Conservation (phyloP, 1,139 yeast species). For the Yamadazyma diospyri region DNA sequence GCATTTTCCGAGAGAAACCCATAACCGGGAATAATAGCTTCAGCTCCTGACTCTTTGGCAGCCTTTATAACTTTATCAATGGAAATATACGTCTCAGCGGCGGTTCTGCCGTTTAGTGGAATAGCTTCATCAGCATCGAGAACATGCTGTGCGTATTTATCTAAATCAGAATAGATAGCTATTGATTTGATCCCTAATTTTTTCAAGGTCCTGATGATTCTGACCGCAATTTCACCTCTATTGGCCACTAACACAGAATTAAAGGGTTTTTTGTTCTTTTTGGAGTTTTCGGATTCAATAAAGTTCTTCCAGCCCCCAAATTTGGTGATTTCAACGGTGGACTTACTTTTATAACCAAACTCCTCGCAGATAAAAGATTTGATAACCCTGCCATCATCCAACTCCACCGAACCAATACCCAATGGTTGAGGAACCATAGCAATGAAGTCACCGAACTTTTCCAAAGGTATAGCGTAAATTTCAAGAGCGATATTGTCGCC, state of each 20-base stretch:
- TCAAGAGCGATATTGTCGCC: conserved; percentile 72
- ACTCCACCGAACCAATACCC: conserved; percentile 90
- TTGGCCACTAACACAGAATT: conserved; percentile 87
- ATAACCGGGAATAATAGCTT: conserved; percentile 95
- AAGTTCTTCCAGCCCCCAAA: conserved; percentile 88
- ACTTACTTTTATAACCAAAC: conserved; percentile 65
- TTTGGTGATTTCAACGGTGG: conserved; percentile 73
- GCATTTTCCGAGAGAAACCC: conserved; percentile 97
- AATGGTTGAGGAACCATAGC: conserved; percentile 89
- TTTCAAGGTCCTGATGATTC: conserved; percentile 85
- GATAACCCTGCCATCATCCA: conserved; percentile 75
- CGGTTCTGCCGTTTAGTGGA: conserved; percentile 74
- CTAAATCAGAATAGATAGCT: conserved; percentile 89
- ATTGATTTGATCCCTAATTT: conserved; percentile 73
- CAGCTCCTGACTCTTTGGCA: conserved; percentile 77
- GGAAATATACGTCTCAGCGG: conserved; percentile 86
- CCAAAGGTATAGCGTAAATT: conserved; percentile 76
- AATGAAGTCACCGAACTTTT: conserved; percentile 75
- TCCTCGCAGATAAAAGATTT: conserved; percentile 95
- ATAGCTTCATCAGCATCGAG: conserved; percentile 76
- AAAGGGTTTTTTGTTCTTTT: conserved; percentile 52
- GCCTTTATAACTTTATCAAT: conserved; percentile 82
- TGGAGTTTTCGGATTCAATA: conserved; percentile 36
- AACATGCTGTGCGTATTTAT: conserved; percentile 84
- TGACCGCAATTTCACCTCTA: conserved; percentile 96